phyloP scores from a whole-genome alignment of 192 early-diverging fungal genomes.

The Entomortierella chlamydospora region DNA sequence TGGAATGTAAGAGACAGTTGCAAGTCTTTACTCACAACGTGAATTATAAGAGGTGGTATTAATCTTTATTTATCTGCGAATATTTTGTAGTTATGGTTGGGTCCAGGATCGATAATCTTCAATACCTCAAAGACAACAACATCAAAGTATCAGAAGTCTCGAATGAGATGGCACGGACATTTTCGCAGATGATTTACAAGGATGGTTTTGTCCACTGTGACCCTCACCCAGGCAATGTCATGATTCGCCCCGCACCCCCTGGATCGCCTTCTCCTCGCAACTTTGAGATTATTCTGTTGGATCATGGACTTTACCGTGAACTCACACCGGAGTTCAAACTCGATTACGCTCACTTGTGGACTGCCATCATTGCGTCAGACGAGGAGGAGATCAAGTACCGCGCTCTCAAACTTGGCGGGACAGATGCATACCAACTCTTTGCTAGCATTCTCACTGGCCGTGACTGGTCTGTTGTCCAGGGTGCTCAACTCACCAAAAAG shows the following conservation, averaged over 20 bases:
- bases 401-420: constrained; percentile 70
- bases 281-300: constrained; percentile 89
- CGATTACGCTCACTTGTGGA: constrained; percentile 93
- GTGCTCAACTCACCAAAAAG: constrained; percentile 65
- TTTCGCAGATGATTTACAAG: constrained; percentile 92
- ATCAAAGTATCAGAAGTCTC: constrained; percentile 85
- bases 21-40: not conserved
- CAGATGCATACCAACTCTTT: constrained; percentile 87
- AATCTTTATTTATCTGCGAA: not conserved
- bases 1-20: constrained; percentile 77
- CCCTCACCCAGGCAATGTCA: constrained; percentile 92
- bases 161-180: constrained; percentile 76
- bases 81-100: constrained; percentile 36
- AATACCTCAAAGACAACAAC: constrained; percentile 73
- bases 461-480: constrained; percentile 70
- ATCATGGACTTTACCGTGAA: constrained; percentile 91
- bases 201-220: constrained; percentile 92
- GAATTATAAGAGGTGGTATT: not conserved
- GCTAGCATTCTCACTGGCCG: constrained; percentile 91
- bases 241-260: constrained; percentile 69
- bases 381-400: constrained; percentile 75
- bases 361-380: constrained; percentile 81
- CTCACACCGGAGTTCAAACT: constrained; percentile 76
- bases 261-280: constrained; percentile 68
- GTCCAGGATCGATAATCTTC: constrained; percentile 80